These are phyloP conservation scores for Zygosaccharomyces sapae DNA, from an alignment of 1,139 yeast species.

Conservation along the genomic window DNA sequence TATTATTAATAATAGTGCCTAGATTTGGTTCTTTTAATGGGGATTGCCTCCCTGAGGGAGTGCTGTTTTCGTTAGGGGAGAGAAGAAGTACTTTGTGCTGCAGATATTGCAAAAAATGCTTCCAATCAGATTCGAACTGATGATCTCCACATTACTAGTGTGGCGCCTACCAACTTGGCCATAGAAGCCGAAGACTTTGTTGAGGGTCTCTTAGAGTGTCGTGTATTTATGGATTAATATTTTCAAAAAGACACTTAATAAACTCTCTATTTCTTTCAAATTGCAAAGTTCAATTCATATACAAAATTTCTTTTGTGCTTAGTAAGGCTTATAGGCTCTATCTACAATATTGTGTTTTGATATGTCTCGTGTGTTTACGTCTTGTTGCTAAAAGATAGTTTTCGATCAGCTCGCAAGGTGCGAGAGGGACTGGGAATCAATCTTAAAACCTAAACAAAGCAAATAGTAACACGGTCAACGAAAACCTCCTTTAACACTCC, in stretches of 20 bases:
- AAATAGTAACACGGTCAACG: background rate
- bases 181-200: slow-evolving; percentile 6
- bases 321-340: background rate
- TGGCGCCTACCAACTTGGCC: slow-evolving; percentile 16
- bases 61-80: too few species aligned
- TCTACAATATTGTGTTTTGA: background rate
- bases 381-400: background rate
- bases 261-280: too few species aligned
- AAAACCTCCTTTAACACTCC: too few species aligned
- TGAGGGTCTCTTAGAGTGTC: too few species aligned
- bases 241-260: too few species aligned
- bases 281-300: too few species aligned
- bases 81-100: too few species aligned
- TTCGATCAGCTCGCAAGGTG: background rate
- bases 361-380: background rate
- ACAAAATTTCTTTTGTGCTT: too few species aligned
- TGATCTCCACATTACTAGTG: slow-evolving; percentile 15
- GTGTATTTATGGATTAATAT: too few species aligned
- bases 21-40: too few species aligned
- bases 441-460: background rate
- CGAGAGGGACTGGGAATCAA: background rate
- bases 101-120: slow-evolving; percentile 8
- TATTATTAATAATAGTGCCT: background rate
- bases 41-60: too few species aligned
- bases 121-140: slow-evolving; percentile 13